phyloP scores from a whole-genome alignment of 495 filamentous ascomycete genomes.

The Trichoderma orchidacearum region DNA sequence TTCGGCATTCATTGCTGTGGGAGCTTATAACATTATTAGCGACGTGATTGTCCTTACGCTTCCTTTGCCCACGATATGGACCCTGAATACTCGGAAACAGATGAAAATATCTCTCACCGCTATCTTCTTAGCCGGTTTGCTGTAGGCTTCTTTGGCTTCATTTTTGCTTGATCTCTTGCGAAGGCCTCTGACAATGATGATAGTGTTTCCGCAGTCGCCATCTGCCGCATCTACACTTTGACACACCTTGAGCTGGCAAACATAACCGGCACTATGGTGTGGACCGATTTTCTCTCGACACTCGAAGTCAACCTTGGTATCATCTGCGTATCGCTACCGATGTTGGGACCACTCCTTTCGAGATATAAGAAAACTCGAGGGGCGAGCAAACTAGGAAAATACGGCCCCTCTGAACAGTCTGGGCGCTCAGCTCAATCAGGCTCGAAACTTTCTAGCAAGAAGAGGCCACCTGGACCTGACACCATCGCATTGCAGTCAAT shows the following conservation, averaged over 20 bases:
- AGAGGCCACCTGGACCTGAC: neutral
- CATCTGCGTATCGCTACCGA: conserved; percentile 9
- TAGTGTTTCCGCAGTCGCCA: conserved; percentile 4
- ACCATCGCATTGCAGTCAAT: neutral
- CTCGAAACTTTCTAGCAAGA: neutral
- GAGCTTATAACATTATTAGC: neutral
- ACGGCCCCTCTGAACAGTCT: neutral
- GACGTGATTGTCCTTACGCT: neutral
- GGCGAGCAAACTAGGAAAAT: neutral
- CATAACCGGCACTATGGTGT: conserved; percentile 11
- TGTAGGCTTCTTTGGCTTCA: neutral
- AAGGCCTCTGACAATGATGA: neutral
- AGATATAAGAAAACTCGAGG: conserved; percentile 1
- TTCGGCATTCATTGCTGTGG: neutral
- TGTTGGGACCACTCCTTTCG: conserved; percentile 7
- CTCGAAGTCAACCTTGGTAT: conserved; percentile 8
- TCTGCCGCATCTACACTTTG: conserved; percentile 9
- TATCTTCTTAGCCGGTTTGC: neutral
- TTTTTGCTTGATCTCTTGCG: neutral
- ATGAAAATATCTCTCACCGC: neutral
- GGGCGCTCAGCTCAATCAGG: neutral
- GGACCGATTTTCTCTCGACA: conserved; percentile 7
- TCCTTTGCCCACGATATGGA: neutral
- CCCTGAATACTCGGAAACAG: neutral
- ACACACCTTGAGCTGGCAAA: conserved; percentile 7